Evolutionary conservation across 306 rosid species (phyloP).

Genomic region (Dryas alaskensis): DNA sequence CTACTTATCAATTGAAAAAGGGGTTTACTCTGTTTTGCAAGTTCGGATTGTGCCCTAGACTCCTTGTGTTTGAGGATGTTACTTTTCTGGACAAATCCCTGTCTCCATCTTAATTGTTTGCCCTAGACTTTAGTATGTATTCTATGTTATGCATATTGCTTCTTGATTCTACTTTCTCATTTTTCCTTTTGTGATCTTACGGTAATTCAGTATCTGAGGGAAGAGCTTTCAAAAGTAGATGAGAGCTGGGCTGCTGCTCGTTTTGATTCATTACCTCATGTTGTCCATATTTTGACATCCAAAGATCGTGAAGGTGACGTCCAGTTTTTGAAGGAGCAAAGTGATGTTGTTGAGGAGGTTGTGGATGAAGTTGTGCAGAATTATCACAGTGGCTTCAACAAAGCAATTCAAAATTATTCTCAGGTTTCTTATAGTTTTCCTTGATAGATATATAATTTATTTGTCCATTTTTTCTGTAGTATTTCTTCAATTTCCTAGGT

Average conservation of each 20-base stretch:
- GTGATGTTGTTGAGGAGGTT: conserved; percentile 92
- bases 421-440: conserved; percentile 57
- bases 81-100: background rate
- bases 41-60: background rate
- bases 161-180: background rate
- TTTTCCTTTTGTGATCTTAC: conserved; percentile 25
- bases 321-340: conserved; percentile 87
- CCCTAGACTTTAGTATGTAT: background rate
- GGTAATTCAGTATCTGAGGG: conserved; percentile 75
- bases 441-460: background rate
- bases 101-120: background rate
- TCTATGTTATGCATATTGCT: background rate
- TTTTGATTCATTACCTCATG: conserved; percentile 98
- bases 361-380: conserved; percentile 99
- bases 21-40: background rate
- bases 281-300: conserved; percentile 95
- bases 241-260: conserved; percentile 95
- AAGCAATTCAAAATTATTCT: conserved; percentile 97
- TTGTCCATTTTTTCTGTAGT: background rate
- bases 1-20: background rate
- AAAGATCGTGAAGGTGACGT: conserved; percentile 90
- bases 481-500: background rate
- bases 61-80: background rate
- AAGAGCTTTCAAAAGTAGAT: conserved; percentile 69
- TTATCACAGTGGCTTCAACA: conserved; percentile 95